Conservation (phyloP, 352 stramenopile species). For the Elongisporangium prolatum region DNA sequence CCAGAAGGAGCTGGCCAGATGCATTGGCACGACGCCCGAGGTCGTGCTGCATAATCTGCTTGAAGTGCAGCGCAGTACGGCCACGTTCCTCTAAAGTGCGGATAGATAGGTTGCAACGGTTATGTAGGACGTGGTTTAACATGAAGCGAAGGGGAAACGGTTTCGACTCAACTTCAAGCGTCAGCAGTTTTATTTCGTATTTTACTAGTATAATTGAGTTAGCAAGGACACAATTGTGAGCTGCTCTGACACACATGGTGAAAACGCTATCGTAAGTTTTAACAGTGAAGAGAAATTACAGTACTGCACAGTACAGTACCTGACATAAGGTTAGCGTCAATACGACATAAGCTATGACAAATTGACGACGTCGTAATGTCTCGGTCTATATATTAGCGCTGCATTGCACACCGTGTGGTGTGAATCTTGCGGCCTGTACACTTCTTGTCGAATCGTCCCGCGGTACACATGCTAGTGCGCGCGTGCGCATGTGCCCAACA, state of each 20-base stretch:
- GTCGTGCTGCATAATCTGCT: constrained; percentile 86
- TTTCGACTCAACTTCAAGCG: not conserved
- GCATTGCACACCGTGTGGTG: not conserved
- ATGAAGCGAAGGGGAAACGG: not conserved
- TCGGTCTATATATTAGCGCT: not conserved
- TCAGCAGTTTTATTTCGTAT: not conserved
- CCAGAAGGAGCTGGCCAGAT: constrained; percentile 84
- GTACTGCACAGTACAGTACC: not conserved
- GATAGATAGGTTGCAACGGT: not conserved
- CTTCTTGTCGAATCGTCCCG: not conserved
- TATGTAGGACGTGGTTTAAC: not conserved
- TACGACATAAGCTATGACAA: not conserved
- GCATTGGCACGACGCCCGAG: constrained; percentile 86
- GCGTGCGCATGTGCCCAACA: not conserved
- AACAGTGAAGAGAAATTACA: not conserved
- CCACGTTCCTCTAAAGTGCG: constrained; percentile 56
- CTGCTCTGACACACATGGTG: not conserved
- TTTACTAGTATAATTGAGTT: not conserved
- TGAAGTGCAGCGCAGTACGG: constrained; percentile 73
- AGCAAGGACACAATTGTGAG: not conserved
- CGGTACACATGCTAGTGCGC: not conserved
- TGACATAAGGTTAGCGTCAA: not conserved
- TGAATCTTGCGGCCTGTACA: not conserved
- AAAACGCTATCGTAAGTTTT: not conserved
- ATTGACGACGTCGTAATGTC: not conserved